Evolutionary conservation across 768 basidiomycete genomes (phyloP).

Genomic region (Tylopilus subfusipes): DNA sequence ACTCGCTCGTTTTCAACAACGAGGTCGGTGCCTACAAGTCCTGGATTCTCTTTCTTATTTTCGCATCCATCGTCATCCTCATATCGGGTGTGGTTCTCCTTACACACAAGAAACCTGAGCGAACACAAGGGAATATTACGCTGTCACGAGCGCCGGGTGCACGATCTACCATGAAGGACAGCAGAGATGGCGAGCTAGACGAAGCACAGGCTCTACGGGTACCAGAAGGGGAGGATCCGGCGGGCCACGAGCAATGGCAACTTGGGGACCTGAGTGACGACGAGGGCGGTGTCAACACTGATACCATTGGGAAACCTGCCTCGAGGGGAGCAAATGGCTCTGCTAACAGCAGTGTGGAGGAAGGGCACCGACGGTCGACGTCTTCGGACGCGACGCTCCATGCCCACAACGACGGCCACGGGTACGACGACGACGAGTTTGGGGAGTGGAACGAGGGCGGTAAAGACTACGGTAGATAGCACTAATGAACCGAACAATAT

Average conservation of each 20-base stretch:
- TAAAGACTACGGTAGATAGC: conserved; percentile 3
- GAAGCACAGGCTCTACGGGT: conserved; percentile 38
- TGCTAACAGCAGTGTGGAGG: conserved; percentile 27
- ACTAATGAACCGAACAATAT: neutral
- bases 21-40: conserved; percentile 81
- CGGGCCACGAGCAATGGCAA: conserved; percentile 51
- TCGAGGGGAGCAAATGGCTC: conserved; percentile 17
- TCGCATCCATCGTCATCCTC: conserved; percentile 80
- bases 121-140: conserved; percentile 26
- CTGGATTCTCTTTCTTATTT: conserved; percentile 88
- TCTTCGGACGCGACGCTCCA: conserved; percentile 38
- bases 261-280: conserved; percentile 72
- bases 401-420: conserved; percentile 19
- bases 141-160: conserved; percentile 22
- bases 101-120: conserved; percentile 87
- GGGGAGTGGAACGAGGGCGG: conserved; percentile 29
- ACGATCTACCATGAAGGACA: conserved; percentile 23
- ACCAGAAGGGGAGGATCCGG: conserved; percentile 38
- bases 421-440: conserved; percentile 35
- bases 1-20: conserved; percentile 77
- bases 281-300: conserved; percentile 46
- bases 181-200: conserved; percentile 30
- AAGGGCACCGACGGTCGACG: conserved; percentile 37
- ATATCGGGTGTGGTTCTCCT: conserved; percentile 91
- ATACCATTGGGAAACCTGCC: conserved; percentile 33